Base-by-base conservation (phyloP, 2,329 filamentous ascomycete genomes). In the Colletotrichum phormii region DNA sequence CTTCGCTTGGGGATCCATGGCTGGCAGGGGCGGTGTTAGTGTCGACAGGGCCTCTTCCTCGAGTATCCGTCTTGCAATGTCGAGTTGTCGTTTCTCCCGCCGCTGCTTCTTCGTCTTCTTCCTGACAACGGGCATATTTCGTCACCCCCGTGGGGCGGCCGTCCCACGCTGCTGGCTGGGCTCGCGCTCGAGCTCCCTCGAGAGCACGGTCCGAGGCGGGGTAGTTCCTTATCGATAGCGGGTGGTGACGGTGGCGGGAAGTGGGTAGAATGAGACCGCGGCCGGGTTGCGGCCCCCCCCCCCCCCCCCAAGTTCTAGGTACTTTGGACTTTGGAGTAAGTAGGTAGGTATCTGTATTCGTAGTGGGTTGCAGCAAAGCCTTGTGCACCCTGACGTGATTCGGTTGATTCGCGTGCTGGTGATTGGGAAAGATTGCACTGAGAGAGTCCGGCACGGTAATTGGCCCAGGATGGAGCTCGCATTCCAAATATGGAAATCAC, bases 1-100 rank as follows among this genome's bases (percentile, higher is more conserved):
- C 75, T 80, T 81, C 11, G 65, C 60, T 58, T 72, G 51, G 54
- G 74, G 68, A 51, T 75, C 74, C 74, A 75, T 75, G 35, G 37
- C 33, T 49, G 37, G 54, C 12, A 66, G 49, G 29, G 49, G 12
- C 57, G 46, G 57, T 26, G 37, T 49, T 49, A 49, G 22, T 54
- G n/a, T 57, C 60, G 54, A 31, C 22, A 67, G 18, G 18, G 42
- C 42, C 42, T 49, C 62, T 42, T 71, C 58, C 62, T 60, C 22
- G n/a, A 69, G 49, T 33, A 72, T 49, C 31, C 59, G 53, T 22
- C 42, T 49, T 22, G 59, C 53, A 51, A 29, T 57, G 55, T 33
- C 26, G 9, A 31, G 33, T 49, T 69, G 46, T 2, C 49, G 37
- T 42, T 58, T 65, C 53, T 58, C 63, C 31, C 49, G 49, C 26